Evolutionary conservation across 352 stramenopile genomes (phyloP).

Genomic region (Globisporangium paddicum): DNA sequence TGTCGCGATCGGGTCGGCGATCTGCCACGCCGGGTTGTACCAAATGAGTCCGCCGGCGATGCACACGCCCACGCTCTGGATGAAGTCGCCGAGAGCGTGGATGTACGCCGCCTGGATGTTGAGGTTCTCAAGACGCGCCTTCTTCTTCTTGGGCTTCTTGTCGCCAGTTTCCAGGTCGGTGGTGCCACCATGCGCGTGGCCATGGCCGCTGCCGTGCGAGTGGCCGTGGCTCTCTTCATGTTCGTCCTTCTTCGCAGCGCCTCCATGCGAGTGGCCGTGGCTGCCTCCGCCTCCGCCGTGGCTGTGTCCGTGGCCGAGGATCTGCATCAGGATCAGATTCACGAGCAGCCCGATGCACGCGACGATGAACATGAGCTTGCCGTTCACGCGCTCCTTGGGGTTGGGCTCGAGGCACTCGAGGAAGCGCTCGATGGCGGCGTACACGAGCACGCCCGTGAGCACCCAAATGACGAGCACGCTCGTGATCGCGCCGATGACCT

Average conservation of each 20-base stretch:
- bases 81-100: conserved; percentile 96
- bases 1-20: conserved; percentile 96
- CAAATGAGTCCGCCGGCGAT: conserved; percentile 96
- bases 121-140: conserved; percentile 85
- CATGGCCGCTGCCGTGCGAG: conserved; percentile 21
- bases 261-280: conserved; percentile 25
- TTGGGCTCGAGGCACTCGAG: conserved; percentile 71
- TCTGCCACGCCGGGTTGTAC: conserved; percentile 94
- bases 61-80: conserved; percentile 96
- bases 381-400: conserved; percentile 88
- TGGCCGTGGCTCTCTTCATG: conserved; percentile 33
- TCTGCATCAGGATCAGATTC: conserved; percentile 94
- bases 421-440: conserved; percentile 90
- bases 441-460: conserved; percentile 92
- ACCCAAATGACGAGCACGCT: conserved; percentile 93
- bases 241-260: conserved; percentile 21
- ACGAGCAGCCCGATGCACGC: conserved; percentile 94
- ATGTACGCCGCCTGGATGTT: conserved; percentile 97
- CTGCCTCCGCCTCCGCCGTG: conserved; percentile 50
- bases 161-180: conserved; percentile 23
- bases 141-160: conserved; percentile 10
- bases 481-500: conserved; percentile 94
- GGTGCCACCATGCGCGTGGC: conserved; percentile 7
- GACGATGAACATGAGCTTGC: conserved; percentile 96
- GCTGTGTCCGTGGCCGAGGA: conserved; percentile 82